A percentile compares a stretch with the other conserved stretches of the same genome.
phyloP scores from a whole-genome alignment of 768 basidiomycete genomes.

The Mycena metata region DNA sequence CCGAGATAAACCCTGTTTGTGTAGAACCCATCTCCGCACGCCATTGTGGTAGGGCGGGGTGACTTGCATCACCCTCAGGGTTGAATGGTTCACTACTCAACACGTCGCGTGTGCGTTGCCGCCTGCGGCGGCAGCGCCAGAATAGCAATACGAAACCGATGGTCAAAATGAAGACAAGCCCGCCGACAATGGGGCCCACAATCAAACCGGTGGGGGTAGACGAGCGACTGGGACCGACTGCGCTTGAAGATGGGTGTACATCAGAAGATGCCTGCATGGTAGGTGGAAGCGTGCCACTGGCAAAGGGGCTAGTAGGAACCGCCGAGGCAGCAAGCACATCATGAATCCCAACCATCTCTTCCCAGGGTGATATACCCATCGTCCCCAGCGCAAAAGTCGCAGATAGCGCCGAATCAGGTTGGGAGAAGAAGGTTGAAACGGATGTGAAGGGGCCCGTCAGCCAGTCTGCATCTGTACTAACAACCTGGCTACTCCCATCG shows the following conservation, averaged over 20 bases:
- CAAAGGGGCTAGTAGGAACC: conserved; percentile 8
- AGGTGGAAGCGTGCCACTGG: not conserved
- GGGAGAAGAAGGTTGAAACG: not conserved
- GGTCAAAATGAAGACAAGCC: not conserved
- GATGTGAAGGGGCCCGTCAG: conserved; percentile 7
- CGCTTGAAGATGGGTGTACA: too few relatives aligned
- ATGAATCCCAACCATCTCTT: not conserved
- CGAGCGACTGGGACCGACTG: not conserved
- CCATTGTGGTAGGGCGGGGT: too few relatives aligned
- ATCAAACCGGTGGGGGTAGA: not conserved
- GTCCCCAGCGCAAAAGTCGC: not conserved
- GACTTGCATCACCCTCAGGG: not conserved
- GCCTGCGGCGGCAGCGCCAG: conserved; percentile 15
- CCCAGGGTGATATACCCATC: conserved; percentile 17
- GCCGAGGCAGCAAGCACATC: conserved; percentile 18
- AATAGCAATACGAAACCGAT: not conserved
- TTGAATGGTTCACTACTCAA: not conserved
- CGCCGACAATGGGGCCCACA: conserved; percentile 2
- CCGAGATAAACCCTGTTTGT: too few relatives aligned
- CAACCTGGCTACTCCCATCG: conserved; percentile 1
- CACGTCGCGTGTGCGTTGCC: not conserved
- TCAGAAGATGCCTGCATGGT: too few relatives aligned
- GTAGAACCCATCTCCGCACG: too few relatives aligned
- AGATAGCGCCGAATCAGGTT: conserved; percentile 1
- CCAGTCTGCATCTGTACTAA: conserved; percentile 11